Evolutionary conservation across 2,329 filamentous ascomycete genomes (phyloP), one percentile per base, ranked within the genome.

Genomic region (Trichoderma semiorbis): DNA sequence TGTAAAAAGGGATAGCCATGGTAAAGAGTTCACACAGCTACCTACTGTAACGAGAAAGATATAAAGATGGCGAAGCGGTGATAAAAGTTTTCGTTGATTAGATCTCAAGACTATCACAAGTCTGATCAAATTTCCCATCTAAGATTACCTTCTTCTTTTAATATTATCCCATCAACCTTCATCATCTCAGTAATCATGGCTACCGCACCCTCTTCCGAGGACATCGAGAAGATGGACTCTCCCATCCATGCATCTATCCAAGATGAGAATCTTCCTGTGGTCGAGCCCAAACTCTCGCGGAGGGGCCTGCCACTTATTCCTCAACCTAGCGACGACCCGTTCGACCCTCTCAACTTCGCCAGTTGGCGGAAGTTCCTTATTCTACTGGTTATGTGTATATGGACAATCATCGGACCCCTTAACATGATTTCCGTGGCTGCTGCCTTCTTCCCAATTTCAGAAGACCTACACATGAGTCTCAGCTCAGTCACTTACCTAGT

Each of bases 381-480:
- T 53, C 28, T 66, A 34, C n/a, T 66, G 28, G 63, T 66, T 4
- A 28, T 66, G 32, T 66, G 63, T 16, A 36, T 66, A 10, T 66
- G 63, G 63, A 66, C 63, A 11, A 66, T 36, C 18, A 53, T 66
- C 21, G 63, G 63, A 18, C 63, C 63, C 7, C 63, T 66, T 14
- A 66, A 66, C 43, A 66, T 66, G 47, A 66, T 66, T 66, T 16
- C 43, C 30, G 63, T 66, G 43, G 63, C 63, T 26, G 18, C 63
- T 66, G 63, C 63, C 18, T 66, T 66, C 43, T 66, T 66, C n/a
- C 43, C 43, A n/a, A 66, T 66, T 26, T 66, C 43, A 2, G 63
- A 66, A 34, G 63, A 66, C 4, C 47, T 66, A 24, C 18, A 66
- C 47, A 66, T 66, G 43, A 66, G 63, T 32, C 63, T 66, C 28